phyloP scores from a whole-genome alignment of 345 rosid species.

The Anacardium occidentale region DNA sequence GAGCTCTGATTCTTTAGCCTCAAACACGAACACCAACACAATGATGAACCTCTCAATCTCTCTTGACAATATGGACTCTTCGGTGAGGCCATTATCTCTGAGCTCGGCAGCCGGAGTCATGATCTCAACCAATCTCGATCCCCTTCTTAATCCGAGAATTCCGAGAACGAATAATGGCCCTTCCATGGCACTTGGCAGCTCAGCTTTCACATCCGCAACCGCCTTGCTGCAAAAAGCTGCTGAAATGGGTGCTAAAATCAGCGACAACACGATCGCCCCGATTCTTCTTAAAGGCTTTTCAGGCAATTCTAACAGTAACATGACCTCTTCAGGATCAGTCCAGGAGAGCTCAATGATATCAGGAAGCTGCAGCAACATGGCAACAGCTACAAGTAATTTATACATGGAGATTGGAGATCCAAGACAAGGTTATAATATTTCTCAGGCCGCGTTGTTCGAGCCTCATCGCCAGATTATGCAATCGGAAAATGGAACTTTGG shows the following conservation, averaged over 20 bases:
- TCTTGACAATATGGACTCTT: conserved; percentile 26
- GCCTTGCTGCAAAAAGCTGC: conserved; percentile 61
- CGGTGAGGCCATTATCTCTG: conserved; percentile 34
- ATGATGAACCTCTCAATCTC: conserved; percentile 31
- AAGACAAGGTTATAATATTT: conserved; percentile 11
- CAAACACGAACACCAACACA: conserved; percentile 30
- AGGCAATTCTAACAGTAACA: conserved; percentile 31
- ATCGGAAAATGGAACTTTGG: conserved; percentile 24
- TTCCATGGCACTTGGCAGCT: conserved; percentile 24
- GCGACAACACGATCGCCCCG: conserved; percentile 47
- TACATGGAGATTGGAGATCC: conserved; percentile 24
- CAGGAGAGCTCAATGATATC: conserved; percentile 27
- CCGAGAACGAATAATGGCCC: conserved; percentile 17
- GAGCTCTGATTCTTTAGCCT: conserved; percentile 28
- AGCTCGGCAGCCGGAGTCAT: conserved; percentile 35
- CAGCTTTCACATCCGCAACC: conserved; percentile 47
- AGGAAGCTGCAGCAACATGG: conserved; percentile 14
- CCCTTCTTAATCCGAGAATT: conserved; percentile 31
- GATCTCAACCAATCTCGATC: conserved; percentile 27
- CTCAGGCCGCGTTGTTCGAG: conserved; percentile 21
- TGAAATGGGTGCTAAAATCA: conserved; percentile 57
- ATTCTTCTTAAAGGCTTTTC: conserved; percentile 50
- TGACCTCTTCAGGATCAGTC: conserved; percentile 29
- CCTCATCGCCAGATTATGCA: conserved; percentile 20
- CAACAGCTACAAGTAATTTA: background rate